Conservation (phyloP, 2,329 filamentous ascomycete genomes). For the Zymoseptoria ardabiliae region DNA sequence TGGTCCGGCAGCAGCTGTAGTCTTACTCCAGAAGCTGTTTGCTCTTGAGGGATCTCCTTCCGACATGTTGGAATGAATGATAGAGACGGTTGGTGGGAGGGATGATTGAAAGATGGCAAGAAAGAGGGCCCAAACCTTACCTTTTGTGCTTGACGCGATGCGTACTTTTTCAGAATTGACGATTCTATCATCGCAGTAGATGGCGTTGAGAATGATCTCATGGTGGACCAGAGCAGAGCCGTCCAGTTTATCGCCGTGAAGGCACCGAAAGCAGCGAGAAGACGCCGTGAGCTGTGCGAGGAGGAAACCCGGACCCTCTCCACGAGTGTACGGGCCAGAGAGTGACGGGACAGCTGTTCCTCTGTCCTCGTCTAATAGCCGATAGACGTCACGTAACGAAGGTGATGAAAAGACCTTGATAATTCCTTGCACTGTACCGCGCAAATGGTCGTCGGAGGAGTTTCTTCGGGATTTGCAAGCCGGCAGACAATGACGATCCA, state of each 20-base stretch:
- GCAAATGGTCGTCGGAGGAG: neutral
- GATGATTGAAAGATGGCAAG: neutral
- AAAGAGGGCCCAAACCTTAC: conserved; percentile 8
- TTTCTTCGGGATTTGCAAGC: neutral
- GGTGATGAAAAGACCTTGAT: neutral
- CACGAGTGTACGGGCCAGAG: neutral
- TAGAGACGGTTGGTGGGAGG: neutral
- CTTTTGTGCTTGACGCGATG: conserved; percentile 13
- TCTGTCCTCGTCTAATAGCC: neutral
- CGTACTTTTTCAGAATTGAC: neutral
- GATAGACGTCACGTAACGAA: neutral
- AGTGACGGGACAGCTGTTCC: neutral
- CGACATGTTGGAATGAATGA: neutral
- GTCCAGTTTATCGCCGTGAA: conserved; percentile 17
- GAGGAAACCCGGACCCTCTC: neutral
- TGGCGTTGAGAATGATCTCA: conserved; percentile 18
- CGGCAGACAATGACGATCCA: neutral
- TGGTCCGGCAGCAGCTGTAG: conserved; percentile 7
- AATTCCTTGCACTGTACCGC: neutral
- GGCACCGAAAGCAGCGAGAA: conserved; percentile 14
- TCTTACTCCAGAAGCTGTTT: conserved; percentile 16
- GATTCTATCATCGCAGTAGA: neutral
- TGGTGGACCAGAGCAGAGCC: conserved; percentile 9
- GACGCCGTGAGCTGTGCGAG: neutral
- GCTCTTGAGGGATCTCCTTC: conserved; percentile 15